phyloP scores from a whole-genome alignment of 2,329 filamentous ascomycete species.

The Aspergillus cejpii region DNA sequence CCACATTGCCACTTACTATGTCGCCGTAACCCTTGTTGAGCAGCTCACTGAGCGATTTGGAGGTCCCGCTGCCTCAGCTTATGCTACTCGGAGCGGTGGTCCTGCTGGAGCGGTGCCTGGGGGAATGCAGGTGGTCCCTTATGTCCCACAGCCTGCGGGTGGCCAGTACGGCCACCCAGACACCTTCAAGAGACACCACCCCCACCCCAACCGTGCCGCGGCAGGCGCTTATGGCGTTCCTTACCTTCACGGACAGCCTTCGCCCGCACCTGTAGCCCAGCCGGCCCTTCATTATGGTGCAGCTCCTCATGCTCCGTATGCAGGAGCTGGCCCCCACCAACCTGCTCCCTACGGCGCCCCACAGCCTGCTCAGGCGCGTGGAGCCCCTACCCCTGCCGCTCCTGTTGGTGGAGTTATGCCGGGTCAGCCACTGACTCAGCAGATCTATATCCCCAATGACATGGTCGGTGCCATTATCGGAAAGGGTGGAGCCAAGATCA shows the following conservation, averaged over 20 bases:
- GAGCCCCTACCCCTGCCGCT: conserved; percentile 57
- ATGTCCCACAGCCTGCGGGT: conserved; percentile 84
- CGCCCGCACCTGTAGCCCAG: conserved; percentile 50
- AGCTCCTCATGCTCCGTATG: conserved; percentile 68
- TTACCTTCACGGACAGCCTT: conserved; percentile 64
- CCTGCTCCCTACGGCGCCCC: conserved; percentile 62
- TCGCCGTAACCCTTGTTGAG: conserved; percentile 94
- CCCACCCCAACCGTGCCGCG: conserved; percentile 67
- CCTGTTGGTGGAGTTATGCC: conserved; percentile 69
- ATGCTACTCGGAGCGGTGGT: conserved; percentile 88
- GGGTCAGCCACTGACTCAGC: conserved; percentile 84
- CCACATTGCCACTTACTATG: conserved; percentile 98
- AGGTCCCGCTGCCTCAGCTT: conserved; percentile 92
- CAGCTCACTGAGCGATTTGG: conserved; percentile 96
- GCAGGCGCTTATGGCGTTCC: conserved; percentile 62
- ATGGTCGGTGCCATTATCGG: conserved; percentile 99
- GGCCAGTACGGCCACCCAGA: conserved; percentile 90
- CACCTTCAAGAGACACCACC: conserved; percentile 68
- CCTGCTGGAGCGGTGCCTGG: conserved; percentile 90
- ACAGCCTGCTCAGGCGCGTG: conserved; percentile 54
- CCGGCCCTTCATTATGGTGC: conserved; percentile 73
- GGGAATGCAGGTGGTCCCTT: conserved; percentile 98
- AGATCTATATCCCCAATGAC: conserved; percentile 98
- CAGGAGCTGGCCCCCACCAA: conserved; percentile 70
- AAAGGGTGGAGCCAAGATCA: conserved; percentile 98